These are phyloP conservation scores for Kwoniella botswanensis DNA, from an alignment of 768 basidiomycete species.

Conservation along the genomic window DNA sequence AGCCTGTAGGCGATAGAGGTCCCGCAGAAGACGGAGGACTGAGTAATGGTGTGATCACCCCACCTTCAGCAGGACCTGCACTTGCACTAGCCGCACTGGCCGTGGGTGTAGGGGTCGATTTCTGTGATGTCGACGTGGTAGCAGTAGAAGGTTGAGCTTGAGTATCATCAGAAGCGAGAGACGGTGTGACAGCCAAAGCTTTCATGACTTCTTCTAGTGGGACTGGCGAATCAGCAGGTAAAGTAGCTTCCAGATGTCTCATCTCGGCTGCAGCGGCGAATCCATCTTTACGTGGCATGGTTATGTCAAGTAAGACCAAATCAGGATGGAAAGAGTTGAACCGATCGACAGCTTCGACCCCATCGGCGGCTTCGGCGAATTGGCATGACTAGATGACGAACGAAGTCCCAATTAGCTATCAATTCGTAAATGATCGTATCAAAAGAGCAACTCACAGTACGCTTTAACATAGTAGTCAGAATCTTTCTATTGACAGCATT, in stretches of 20 bases:
- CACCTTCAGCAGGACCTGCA: not conserved
- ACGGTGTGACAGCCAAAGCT: not conserved
- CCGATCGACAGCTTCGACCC: slow-evolving; percentile 45
- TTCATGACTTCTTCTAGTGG: slow-evolving; percentile 18
- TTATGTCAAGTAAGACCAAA: slow-evolving; percentile 53
- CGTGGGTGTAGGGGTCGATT: not conserved
- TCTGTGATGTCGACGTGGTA: not conserved
- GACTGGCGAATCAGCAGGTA: slow-evolving; percentile 11
- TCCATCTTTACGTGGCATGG: slow-evolving; percentile 56
- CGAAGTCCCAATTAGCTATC: not conserved
- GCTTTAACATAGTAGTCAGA: slow-evolving; percentile 43
- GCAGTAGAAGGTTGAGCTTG: not conserved
- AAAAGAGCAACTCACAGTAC: slow-evolving; percentile 29
- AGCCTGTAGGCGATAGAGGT: slow-evolving; percentile 19
- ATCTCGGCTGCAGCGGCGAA: slow-evolving; percentile 53
- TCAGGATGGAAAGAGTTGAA: slow-evolving; percentile 43
- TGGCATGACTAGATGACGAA: slow-evolving; percentile 26
- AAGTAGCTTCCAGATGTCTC: slow-evolving; percentile 40
- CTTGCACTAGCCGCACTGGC: not conserved
- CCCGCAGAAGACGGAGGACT: not conserved
- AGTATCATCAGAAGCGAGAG: not conserved
- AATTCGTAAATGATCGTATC: not conserved
- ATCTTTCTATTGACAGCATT: slow-evolving; percentile 50
- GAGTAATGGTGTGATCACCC: not conserved
- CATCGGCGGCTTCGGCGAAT: slow-evolving; percentile 52